Evolutionary conservation across 169 alveolate species (phyloP).

Genomic region (Cryptosporidium parvum): DNA sequence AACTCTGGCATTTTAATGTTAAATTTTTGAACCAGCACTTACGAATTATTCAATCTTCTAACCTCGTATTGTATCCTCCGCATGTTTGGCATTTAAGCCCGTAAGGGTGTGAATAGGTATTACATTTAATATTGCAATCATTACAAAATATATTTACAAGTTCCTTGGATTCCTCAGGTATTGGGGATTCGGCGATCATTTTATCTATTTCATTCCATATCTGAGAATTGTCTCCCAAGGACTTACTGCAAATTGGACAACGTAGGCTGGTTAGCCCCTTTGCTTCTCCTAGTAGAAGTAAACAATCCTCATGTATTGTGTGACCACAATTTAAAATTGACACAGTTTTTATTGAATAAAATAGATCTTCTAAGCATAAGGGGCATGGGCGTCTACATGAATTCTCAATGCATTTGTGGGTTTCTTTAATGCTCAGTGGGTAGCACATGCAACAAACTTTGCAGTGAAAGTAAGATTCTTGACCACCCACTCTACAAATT

Average conservation of each 20-base stretch:
- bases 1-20: not conserved
- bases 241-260: conserved; percentile 59
- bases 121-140: conserved; percentile 67
- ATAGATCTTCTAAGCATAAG: conserved; percentile 78
- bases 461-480: conserved; percentile 85
- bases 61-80: conserved; percentile 76
- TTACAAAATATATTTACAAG: conserved; percentile 70
- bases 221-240: conserved; percentile 47
- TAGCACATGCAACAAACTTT: conserved; percentile 80
- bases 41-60: conserved; percentile 5
- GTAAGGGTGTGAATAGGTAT: conserved; percentile 53
- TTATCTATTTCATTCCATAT: conserved; percentile 76
- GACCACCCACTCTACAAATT: conserved; percentile 86
- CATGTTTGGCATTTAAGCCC: conserved; percentile 75
- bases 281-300: conserved; percentile 25
- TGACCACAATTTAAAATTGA: conserved; percentile 81
- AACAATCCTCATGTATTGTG: conserved; percentile 77
- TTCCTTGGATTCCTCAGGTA: conserved; percentile 57
- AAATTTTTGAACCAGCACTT: not conserved
- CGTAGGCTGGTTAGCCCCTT: conserved; percentile 30
- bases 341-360: conserved; percentile 76
- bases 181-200: conserved; percentile 74
- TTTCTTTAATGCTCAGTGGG: conserved; percentile 71
- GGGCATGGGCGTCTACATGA: conserved; percentile 81
- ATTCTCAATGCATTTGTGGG: conserved; percentile 80